Percentiles rank a stretch among this genome's conserved stretches.
phyloP scores from a whole-genome alignment of 2,329 filamentous ascomycete genomes.

The Fusarium concolor region DNA sequence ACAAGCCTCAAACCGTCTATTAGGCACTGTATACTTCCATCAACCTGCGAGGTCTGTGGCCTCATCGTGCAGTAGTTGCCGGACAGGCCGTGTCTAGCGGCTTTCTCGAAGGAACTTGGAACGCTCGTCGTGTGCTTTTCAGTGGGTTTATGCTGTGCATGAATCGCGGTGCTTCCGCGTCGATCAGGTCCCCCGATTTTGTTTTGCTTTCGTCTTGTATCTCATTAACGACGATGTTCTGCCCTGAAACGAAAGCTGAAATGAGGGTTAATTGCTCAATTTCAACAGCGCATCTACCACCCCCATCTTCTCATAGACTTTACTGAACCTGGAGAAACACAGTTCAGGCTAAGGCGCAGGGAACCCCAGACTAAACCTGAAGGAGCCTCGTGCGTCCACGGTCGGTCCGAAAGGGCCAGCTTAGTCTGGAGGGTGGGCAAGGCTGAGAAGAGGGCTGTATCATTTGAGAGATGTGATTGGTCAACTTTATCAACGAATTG shows the following conservation, averaged over 20 bases:
- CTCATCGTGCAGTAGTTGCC: constrained; percentile 48
- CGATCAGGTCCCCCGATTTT: constrained; percentile 7
- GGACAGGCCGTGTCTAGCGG: constrained; percentile 41
- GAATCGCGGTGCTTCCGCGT: constrained; percentile 25
- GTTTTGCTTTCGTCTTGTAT: neutral
- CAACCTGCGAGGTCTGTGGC: constrained; percentile 19
- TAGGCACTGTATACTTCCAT: constrained; percentile 39
- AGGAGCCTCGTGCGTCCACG: constrained; percentile 12
- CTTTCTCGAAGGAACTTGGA: constrained; percentile 43
- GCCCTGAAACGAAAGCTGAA: neutral
- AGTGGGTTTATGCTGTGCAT: constrained; percentile 24
- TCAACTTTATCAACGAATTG: neutral
- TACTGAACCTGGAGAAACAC: constrained; percentile 44
- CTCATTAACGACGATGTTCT: neutral
- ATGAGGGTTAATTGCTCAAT: constrained; percentile 23
- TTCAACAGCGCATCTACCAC: constrained; percentile 20
- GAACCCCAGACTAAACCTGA: constrained; percentile 39
- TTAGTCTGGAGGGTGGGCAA: constrained; percentile 19
- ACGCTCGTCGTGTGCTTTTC: constrained; percentile 36
- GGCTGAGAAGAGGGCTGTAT: constrained; percentile 34
- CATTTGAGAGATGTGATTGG: neutral
- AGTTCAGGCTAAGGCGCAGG: constrained; percentile 9
- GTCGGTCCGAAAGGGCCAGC: constrained; percentile 48
- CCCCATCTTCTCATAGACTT: constrained; percentile 14
- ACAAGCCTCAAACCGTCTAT: neutral